These are phyloP conservation scores for Mesembryanthemum crystallinum DNA, from an alignment of 148 eudicot genomes.

Conservation along the genomic window DNA sequence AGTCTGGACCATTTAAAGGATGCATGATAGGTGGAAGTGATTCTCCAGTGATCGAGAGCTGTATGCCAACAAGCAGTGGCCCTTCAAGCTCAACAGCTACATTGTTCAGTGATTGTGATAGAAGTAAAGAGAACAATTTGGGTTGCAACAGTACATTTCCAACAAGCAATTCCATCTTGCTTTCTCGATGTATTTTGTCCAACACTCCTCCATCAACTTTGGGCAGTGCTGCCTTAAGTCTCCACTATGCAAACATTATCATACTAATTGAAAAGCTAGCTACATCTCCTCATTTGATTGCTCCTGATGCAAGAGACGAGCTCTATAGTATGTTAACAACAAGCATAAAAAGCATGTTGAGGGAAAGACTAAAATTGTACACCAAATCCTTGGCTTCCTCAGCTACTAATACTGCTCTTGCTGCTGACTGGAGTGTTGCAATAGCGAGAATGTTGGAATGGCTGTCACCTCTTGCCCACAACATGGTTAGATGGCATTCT, in stretches of 20 bases:
- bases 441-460: conserved; percentile 65
- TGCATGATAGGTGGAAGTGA: conserved; percentile 61
- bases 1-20: conserved; percentile 65
- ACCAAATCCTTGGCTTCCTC: conserved; percentile 45
- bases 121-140: conserved; percentile 13
- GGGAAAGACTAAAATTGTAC: conserved; percentile 54
- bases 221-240: conserved; percentile 71
- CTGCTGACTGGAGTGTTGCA: conserved; percentile 64
- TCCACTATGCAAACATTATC: conserved; percentile 81
- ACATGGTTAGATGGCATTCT: conserved; percentile 78
- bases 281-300: conserved; percentile 69
- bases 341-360: conserved; percentile 52
- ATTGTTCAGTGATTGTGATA: conserved; percentile 20
- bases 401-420: conserved; percentile 52
- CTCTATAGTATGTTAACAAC: conserved; percentile 74
- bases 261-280: conserved; percentile 77
- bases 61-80: conserved; percentile 33
- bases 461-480: conserved; percentile 90
- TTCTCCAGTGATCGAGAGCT: conserved; percentile 55
- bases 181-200: conserved; percentile 44
- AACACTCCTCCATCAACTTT: conserved; percentile 54
- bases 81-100: conserved; percentile 31
- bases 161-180: conserved; percentile 33
- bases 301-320: conserved; percentile 82
- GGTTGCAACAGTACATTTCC: conserved; percentile 12